A percentile compares a stretch with the other conserved stretches of the same genome.
Evolutionary conservation across 2,329 filamentous ascomycete genomes (phyloP).

Genomic region (Claviceps citrina): DNA sequence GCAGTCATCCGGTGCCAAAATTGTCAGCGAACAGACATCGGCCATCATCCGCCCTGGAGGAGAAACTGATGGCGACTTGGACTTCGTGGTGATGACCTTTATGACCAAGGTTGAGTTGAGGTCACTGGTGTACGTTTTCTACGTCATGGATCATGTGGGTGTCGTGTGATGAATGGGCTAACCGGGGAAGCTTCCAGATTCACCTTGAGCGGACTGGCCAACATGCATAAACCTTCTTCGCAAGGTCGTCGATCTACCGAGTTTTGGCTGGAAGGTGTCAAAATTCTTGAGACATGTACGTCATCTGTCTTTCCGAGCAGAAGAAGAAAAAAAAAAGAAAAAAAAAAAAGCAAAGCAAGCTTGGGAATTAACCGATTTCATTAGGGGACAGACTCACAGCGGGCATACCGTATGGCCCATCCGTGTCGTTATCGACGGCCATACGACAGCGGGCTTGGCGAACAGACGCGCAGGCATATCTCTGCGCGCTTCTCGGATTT

Average conservation of each 20-base stretch:
- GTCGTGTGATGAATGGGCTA: conserved; percentile 6
- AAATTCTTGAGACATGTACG: conserved; percentile 33
- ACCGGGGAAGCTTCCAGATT: conserved; percentile 26
- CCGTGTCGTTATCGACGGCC: conserved; percentile 41
- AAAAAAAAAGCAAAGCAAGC: neutral
- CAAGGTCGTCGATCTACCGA: conserved; percentile 21
- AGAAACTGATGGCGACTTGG: conserved; percentile 26
- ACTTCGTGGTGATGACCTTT: conserved; percentile 44
- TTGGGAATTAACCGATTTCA: neutral
- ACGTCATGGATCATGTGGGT: neutral
- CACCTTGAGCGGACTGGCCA: conserved; percentile 37
- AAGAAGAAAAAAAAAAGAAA: neutral
- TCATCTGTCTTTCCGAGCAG: neutral
- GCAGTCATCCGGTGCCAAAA: conserved; percentile 29
- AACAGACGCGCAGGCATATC: conserved; percentile 48
- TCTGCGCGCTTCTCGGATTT: conserved; percentile 57
- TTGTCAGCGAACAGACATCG: conserved; percentile 42
- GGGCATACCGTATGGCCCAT: conserved; percentile 23
- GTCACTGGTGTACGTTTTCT: conserved; percentile 33
- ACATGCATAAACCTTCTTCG: conserved; percentile 22
- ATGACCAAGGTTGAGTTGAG: conserved; percentile 44
- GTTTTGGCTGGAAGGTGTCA: conserved; percentile 28
- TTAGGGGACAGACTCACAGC: conserved; percentile 21
- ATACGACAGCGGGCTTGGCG: conserved; percentile 49
- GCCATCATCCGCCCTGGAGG: conserved; percentile 34